Evolutionary conservation across 148 eudicot species (phyloP).

Genomic region (Silene latifolia): DNA sequence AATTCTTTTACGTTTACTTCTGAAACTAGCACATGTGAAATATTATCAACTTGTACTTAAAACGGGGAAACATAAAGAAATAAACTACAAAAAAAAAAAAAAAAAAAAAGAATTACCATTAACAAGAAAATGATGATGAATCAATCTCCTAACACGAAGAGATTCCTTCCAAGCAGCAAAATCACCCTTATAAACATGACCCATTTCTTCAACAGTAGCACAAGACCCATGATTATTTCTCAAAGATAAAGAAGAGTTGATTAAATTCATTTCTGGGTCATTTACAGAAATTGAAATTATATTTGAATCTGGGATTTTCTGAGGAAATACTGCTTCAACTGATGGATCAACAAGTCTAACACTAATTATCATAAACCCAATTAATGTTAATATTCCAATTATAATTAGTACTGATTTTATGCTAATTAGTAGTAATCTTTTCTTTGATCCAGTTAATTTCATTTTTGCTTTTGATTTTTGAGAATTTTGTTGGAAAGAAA

Average conservation of each 20-base stretch:
- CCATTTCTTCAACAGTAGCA: constrained; percentile 87
- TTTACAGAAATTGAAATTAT: constrained; percentile 23
- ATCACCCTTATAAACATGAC: constrained; percentile 35
- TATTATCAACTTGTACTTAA: too few relatives aligned
- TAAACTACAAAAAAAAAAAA: neutral
- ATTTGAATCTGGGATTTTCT: constrained; percentile 19
- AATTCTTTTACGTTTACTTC: too few relatives aligned
- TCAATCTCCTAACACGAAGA: constrained; percentile 43
- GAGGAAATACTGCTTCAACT: constrained; percentile 22
- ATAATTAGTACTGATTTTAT: constrained; percentile 29
- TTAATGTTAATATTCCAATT: constrained; percentile 31
- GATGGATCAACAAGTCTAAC: constrained; percentile 50
- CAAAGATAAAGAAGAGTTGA: neutral
- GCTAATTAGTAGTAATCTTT: constrained; percentile 27
- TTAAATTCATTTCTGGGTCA: neutral
- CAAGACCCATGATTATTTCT: constrained; percentile 29
- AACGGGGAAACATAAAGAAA: neutral
- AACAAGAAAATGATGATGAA: constrained; percentile 48
- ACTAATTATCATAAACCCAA: constrained; percentile 45
- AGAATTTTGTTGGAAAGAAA: too few relatives aligned
- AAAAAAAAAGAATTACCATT: constrained; percentile 40
- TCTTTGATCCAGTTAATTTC: constrained; percentile 30
- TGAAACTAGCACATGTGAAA: too few relatives aligned
- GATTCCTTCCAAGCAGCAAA: constrained; percentile 44
- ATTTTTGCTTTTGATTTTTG: constrained; percentile 5